phyloP scores from a whole-genome alignment of 202 grass and related monocot genomes.

The Panicum hallii region DNA sequence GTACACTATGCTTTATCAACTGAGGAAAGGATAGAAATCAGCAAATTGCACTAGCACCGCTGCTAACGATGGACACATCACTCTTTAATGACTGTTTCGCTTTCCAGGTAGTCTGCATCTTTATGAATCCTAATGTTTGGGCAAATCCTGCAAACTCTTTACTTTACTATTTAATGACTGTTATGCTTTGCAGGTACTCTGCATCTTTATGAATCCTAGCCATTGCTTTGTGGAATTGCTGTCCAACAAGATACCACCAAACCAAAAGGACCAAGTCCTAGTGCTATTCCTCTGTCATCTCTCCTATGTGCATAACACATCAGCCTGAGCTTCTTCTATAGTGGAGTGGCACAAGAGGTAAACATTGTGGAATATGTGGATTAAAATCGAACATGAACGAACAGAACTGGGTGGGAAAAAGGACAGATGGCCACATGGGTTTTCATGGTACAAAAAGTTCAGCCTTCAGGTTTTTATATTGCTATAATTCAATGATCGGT shows the following conservation, averaged over 20 bases:
- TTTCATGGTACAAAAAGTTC: constrained; percentile 21
- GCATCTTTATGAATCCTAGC: too few relatives aligned
- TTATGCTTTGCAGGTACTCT: neutral
- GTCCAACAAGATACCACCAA: constrained; percentile 44
- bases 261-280: constrained; percentile 40
- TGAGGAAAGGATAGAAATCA: neutral
- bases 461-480: neutral
- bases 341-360: constrained; percentile 26
- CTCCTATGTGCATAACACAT: constrained; percentile 52
- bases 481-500: neutral
- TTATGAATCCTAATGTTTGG: neutral
- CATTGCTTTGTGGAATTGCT: constrained; percentile 31
- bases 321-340: constrained; percentile 19
- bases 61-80: neutral
- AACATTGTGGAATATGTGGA: constrained; percentile 3
- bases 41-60: neutral
- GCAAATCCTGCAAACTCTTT: constrained; percentile 12
- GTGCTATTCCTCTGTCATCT: constrained; percentile 18
- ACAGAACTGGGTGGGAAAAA: constrained; percentile 20
- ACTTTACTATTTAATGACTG: constrained; percentile 14
- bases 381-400: neutral
- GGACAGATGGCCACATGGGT: constrained; percentile 4
- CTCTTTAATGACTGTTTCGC: neutral
- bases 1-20: neutral
- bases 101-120: constrained; percentile 1